Evolutionary conservation across 176 grass and related monocot genomes (phyloP), one percentile per base, ranked within the genome.

Genomic region (Cocos nucifera): DNA sequence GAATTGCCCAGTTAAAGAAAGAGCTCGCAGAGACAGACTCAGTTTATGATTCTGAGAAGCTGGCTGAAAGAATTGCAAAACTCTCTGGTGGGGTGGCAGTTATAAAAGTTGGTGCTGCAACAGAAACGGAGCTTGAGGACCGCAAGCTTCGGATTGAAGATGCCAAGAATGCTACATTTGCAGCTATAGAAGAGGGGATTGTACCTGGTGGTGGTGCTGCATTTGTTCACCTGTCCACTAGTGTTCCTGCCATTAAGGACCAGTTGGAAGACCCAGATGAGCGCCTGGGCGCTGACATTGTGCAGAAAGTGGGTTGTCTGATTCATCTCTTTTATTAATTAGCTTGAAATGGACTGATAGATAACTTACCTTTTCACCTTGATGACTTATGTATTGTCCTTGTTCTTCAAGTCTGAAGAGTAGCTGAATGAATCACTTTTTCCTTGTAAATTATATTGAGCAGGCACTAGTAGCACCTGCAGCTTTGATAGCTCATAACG

Each of bases 91-190:
- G 59, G 14, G 59, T 62, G 26, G 59, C 59, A 2, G 59, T 62
- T 2, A 62, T 39, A 48, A 62, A 62, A 44, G 59, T 62, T 39
- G 59, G 59, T 62, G 59, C 59, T 22, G 59, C 59, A 62, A 62
- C 59, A 62, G 59, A 62, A 29, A 62, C 59, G 4, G 60, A 62
- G 32, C 32, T 49, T 16, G 60, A 62, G 29, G 60, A 49, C 18
- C 60, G 29, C 14, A 62, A 62, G 44, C 60, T 62, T 15, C 32
- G 32, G 60, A 49, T 62, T 15, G 60, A 49, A 9, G 29, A 49
- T 62, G 32, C 60, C 19, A 62, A 62, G 60, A 62, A 62, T 62
- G 60, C 60, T 35, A 62, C 60, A 39, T 62, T 49, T 62, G 60
- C 60, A 62, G 32, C 60, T 22, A 62, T 22, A 62, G 60, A 62